Base-by-base conservation (phyloP, 371 early-diverging fungal genomes). In the Saksenaea oblongispora region DNA sequence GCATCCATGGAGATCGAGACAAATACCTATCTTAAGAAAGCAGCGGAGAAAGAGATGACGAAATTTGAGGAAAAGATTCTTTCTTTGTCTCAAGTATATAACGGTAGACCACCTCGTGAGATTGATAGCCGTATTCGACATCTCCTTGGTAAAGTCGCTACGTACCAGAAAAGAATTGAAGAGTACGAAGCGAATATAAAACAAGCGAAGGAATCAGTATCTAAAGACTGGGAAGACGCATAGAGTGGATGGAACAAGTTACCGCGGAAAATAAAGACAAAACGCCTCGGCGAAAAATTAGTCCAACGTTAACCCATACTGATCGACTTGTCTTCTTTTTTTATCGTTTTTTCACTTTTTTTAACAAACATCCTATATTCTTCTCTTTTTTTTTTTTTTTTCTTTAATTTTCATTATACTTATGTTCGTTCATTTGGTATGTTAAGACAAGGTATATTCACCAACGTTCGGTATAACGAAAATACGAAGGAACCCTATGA, bases 1-100 rank as follows among this genome's bases (percentile, higher is more conserved):
- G 91, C 91, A 1, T 84, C 89, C 2, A 93, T 97, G 95, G 83
- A 90, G 28, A 76, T 94, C 22, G 84, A 89, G 60, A 84, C 90
- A 18, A 77, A 84, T 68, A 89, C 88, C 66, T 79, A 73, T 54
- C 75, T 94, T 41, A 88, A 87, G 28, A 83, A 81, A 61, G 74
- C 83, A 24, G 89, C 93, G 66, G 88, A 85, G 36, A 80, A 74
- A 28, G 89, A 88, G 47, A 83, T 97, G 54, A 66, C 75, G 56
- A 86, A 86, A 58, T 82, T 79, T 58, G 92, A 94, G 67, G 85
- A 84, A 4, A 94, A 92, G 63, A 79, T 96, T n/a, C 65, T 63
- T 9, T 76, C 75, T 26, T 63, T 87, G 15, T 79, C 84, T 11
- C 66, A 70, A 17, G 68, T 83, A 1, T 72, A 80, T 39, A 69